Evolutionary conservation across 78 protist species (phyloP), one percentile per base, ranked within the genome.

Genomic region (Acrasis kona): DNA sequence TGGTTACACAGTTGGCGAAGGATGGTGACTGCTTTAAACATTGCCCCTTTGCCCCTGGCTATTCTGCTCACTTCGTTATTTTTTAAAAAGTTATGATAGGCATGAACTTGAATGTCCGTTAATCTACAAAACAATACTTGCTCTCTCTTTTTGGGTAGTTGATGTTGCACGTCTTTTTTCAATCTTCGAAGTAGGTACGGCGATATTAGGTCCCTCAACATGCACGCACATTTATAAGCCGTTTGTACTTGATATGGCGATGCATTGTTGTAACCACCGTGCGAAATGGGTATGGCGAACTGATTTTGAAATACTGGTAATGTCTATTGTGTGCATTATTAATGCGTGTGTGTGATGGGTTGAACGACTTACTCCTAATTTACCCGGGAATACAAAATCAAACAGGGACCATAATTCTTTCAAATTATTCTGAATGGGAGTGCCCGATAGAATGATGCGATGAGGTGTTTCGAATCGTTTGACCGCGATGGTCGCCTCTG

Each of bases 371-470:
- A 88, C 73, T 10, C 95, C 98, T 2, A 96, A 82, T 10, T 72
- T 72, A 6, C 99, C 98, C 0, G 99, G 99, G 37, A 70, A 86
- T 10, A 96, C 89, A 68, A 97, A 97, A 67, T 97, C 99, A 41
- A 97, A 89, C n/a, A 97, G 78, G 1, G 96, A 89, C 99, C 99
- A 97, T 19, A 97, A 84, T 87, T 97, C 99, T 0, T 58, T 42
- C 12, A 97, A 87, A 5, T 83, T 86, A 84, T 97, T 97, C 72
- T 95, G 98, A 10, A 97, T 85, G 0, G 99, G 99, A 27, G 98
- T 71, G 7, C 99, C 99, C 0, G 96, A 61, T 10, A 97, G 75
- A 35, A 98, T 79, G 35, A 98, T 4, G 0, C 97, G 81, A 64
- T 93, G 97, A 0, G 78, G 70, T 6, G 96, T 92, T 73, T 70